Base-by-base conservation (phyloP, 73 alveolate species). In the Symbiodinium natans region DNA sequence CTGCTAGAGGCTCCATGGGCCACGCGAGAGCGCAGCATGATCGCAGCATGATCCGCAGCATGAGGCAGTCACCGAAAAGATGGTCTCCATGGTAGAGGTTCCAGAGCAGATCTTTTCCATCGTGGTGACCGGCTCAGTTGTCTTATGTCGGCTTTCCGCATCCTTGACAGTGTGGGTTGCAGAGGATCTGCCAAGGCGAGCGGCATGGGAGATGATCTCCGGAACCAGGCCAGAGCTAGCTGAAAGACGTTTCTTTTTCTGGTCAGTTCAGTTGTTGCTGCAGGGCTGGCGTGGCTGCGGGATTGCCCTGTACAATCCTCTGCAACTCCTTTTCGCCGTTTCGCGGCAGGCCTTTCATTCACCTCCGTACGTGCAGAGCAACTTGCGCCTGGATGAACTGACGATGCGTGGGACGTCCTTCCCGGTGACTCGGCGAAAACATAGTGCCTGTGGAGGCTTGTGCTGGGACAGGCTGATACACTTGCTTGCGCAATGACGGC, bases 41-140 rank as follows among this genome's bases (percentile, higher is more conserved):
- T 27, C 7, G 38, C 15, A 29, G 38, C 31, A 68, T 8, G 38
- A 21, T 46, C 6, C 13, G 59, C 85, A 23, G 42, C 46, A 27
- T 10, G 4, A 90, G 97, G 97, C 98, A 1, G 92, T 92, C 25
- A 75, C 92, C 9, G 92, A 42, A 29, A 92, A 92, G 98, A 92
- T 92, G 98, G 23, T n/a, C 38, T 75, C 98, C 29, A 31, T 92
- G 92, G 82, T 25, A 27, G 71, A 39, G 5, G 83, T 92, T 59
- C 98, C 98, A 82, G 98, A 92, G 39, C 90, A 92, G 63, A 92
- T 92, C 83, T 92, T 75, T 68, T 31, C 54, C 83, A 92, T 92
- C 25, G 73, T 92, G 48, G 31, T 27, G 29, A 52, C 13, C n/a
- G n/a, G n/a, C n/a, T n/a, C 0, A 54, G 11, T 11, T 15, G 29